Percentiles rank a stretch among this genome's conserved stretches.
These are phyloP conservation scores for Lactuca sativa DNA, from an alignment of 129 eudicot species.

Conservation along the genomic window DNA sequence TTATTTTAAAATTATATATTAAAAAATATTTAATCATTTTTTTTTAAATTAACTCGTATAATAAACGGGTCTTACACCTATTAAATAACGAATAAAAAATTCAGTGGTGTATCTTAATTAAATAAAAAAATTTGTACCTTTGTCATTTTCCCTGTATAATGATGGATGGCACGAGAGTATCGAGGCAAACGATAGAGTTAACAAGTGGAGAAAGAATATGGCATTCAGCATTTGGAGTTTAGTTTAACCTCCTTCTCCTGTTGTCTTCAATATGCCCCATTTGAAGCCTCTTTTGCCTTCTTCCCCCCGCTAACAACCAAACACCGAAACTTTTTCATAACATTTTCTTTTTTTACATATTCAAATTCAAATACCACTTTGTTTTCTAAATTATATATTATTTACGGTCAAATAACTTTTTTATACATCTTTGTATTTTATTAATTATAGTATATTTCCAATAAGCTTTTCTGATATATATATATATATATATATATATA, in stretches of 20 bases:
- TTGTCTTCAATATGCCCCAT: constrained; percentile 28
- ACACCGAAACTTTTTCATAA: constrained; percentile 13
- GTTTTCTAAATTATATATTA: background rate
- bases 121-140: too few relatives aligned
- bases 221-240: constrained; percentile 28
- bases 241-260: constrained; percentile 21
- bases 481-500: too few relatives aligned
- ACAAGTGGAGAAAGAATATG: constrained; percentile 26
- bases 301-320: constrained; percentile 24
- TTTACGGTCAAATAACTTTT: too few relatives aligned
- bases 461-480: too few relatives aligned
- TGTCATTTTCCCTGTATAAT: too few relatives aligned
- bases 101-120: too few relatives aligned
- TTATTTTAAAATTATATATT: too few relatives aligned
- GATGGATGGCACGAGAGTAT: constrained; percentile 22
- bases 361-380: background rate
- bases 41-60: too few relatives aligned
- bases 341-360: background rate
- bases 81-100: too few relatives aligned
- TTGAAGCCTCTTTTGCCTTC: constrained; percentile 33
- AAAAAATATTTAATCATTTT: too few relatives aligned
- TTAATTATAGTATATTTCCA: too few relatives aligned
- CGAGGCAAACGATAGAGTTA: constrained; percentile 1
- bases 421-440: background rate
- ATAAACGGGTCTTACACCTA: too few relatives aligned